These are phyloP conservation scores for Phytomonas sp. DNA, from an alignment of 208 protist species.

Conservation along the genomic window DNA sequence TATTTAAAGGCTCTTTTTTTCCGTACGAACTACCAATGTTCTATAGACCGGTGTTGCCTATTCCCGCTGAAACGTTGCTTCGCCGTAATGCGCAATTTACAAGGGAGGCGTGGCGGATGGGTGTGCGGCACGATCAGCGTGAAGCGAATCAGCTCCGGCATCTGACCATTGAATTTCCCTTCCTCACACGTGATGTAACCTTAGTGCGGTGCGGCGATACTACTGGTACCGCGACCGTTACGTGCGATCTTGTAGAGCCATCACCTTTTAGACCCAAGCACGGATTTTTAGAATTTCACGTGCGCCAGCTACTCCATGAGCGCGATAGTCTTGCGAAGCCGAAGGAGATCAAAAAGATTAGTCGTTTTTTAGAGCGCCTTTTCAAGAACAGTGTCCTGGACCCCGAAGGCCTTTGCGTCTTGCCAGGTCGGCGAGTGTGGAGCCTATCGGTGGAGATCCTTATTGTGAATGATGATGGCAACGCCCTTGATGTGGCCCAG, in stretches of 20 bases:
- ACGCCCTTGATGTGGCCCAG: conserved; percentile 79
- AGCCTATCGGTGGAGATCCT: conserved; percentile 76
- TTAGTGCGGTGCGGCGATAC: conserved; percentile 88
- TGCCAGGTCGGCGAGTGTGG: conserved; percentile 91
- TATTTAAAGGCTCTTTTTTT: background rate
- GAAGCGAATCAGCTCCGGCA: conserved; percentile 56
- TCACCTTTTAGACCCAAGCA: conserved; percentile 90
- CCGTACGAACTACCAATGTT: conserved; percentile 16
- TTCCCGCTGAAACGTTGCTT: conserved; percentile 47
- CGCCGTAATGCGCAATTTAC: conserved; percentile 65
- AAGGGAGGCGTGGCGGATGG: conserved; percentile 46
- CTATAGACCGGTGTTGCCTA: conserved; percentile 27
- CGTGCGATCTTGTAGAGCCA: conserved; percentile 91
- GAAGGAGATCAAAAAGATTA: conserved; percentile 38
- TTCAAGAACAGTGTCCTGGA: conserved; percentile 90
- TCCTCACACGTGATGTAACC: conserved; percentile 52
- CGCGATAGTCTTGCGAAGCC: conserved; percentile 30
- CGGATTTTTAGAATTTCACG: conserved; percentile 90
- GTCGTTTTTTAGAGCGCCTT: conserved; percentile 78
- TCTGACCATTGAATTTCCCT: conserved; percentile 62
- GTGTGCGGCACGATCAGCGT: conserved; percentile 71
- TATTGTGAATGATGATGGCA: conserved; percentile 93
- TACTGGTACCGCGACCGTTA: conserved; percentile 66
- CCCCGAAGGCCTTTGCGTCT: conserved; percentile 93
- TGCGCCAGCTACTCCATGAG: conserved; percentile 82